These are phyloP conservation scores for Suhomyces taliae DNA, from an alignment of 1,139 yeast genomes.

Conservation along the genomic window DNA sequence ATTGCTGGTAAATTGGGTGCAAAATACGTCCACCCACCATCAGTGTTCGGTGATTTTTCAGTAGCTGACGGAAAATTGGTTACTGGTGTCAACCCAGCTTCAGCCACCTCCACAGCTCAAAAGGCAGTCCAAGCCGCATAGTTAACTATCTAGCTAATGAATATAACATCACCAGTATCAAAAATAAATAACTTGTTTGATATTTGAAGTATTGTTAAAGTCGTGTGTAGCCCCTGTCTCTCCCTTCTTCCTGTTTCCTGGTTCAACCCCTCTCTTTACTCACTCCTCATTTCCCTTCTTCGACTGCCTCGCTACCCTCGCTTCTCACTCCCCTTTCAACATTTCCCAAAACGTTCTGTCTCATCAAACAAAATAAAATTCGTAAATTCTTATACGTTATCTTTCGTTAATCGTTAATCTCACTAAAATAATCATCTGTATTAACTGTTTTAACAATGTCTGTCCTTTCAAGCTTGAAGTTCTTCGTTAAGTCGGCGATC, in stretches of 20 bases:
- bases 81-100: conserved; percentile 34
- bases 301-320: too few species aligned
- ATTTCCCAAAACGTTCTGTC: too few species aligned
- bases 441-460: conserved; percentile 3
- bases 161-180: not conserved
- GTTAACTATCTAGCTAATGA: not conserved
- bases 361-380: too few species aligned
- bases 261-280: too few species aligned
- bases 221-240: not conserved
- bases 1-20: conserved; percentile 19
- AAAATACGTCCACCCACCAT: conserved; percentile 17
- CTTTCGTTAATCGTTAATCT: too few species aligned
- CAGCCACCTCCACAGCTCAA: conserved; percentile 52
- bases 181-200: too few species aligned
- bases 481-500: conserved; percentile 53
- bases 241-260: not conserved
- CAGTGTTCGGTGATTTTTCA: conserved; percentile 20
- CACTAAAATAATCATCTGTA: too few species aligned
- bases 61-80: conserved; percentile 21
- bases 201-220: not conserved
- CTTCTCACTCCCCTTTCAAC: too few species aligned
- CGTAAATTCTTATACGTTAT: too few species aligned
- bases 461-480: conserved; percentile 34
- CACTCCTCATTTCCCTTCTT: too few species aligned
- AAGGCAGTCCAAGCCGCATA: conserved; percentile 20